These are phyloP conservation scores for Leptodermis oblonga DNA, from an alignment of 257 asterid species.

Conservation along the genomic window DNA sequence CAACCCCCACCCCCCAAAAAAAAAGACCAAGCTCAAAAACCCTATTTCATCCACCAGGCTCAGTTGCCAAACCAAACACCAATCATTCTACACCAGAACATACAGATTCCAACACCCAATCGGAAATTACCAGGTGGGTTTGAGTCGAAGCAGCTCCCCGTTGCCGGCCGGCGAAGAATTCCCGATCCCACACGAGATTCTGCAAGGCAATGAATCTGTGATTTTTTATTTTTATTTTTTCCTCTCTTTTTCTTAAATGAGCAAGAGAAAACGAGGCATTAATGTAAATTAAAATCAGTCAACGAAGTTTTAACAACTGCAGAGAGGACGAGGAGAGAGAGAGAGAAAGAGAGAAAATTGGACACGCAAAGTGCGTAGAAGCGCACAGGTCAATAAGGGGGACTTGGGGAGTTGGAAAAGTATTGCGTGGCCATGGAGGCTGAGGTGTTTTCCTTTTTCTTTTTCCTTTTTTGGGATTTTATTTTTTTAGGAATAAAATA, in stretches of 20 bases:
- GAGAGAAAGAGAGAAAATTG: slow-evolving; percentile 34
- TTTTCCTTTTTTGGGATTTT: neutral
- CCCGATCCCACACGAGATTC: slow-evolving; percentile 12
- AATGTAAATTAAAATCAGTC: slow-evolving; percentile 32
- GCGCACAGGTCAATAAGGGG: slow-evolving; percentile 40
- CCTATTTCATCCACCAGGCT: slow-evolving; percentile 18
- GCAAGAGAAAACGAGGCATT: neutral
- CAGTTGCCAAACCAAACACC: slow-evolving; percentile 10
- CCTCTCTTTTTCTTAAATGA: neutral
- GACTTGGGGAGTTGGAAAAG: slow-evolving; percentile 25
- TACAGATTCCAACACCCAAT: slow-evolving; percentile 25
- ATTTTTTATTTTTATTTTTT: too few species aligned
- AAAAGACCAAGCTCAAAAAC: slow-evolving; percentile 14
- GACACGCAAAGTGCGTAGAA: slow-evolving; percentile 54
- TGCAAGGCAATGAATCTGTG: neutral
- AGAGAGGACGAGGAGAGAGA: slow-evolving; percentile 14
- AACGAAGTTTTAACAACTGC: slow-evolving; percentile 40
- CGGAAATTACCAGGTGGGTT: slow-evolving; percentile 26
- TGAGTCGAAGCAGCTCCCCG: slow-evolving; percentile 20
- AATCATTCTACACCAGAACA: slow-evolving; percentile 17
- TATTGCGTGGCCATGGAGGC: slow-evolving; percentile 10
- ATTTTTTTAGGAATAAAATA: neutral
- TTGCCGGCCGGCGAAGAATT: slow-evolving; percentile 17
- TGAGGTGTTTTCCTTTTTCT: neutral
- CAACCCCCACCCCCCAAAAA: too few species aligned